Percentiles rank a stretch among this genome's conserved stretches.
These are phyloP conservation scores for Tympanopsis confertula DNA, from an alignment of 2,329 filamentous ascomycete genomes.

Conservation along the genomic window DNA sequence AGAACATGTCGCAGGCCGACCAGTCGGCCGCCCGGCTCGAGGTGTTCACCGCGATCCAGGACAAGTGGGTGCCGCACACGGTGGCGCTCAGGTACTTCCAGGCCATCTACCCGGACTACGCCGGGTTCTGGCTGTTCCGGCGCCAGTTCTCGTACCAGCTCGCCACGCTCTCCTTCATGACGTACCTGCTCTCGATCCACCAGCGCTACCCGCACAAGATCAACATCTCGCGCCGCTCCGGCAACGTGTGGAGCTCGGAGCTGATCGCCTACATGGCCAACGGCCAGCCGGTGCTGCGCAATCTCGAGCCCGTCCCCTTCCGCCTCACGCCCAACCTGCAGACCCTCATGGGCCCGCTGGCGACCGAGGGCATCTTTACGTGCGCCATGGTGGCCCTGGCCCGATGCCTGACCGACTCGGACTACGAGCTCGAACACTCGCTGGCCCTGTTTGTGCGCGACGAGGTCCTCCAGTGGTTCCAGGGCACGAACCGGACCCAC, in stretches of 20 bases:
- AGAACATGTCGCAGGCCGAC: constrained; percentile 40
- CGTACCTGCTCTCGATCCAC: constrained; percentile 94
- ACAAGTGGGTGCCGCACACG: constrained; percentile 78
- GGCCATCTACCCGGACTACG: constrained; percentile 72
- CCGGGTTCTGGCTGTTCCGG: constrained; percentile 97
- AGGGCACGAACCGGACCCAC: constrained; percentile 57
- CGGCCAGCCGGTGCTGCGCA: constrained; percentile 80
- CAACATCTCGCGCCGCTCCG: constrained; percentile 73
- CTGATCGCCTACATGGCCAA: constrained; percentile 81
- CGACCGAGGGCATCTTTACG: constrained; percentile 93
- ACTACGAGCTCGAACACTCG: constrained; percentile 77
- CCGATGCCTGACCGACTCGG: constrained; percentile 79
- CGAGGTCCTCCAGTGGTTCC: constrained; percentile 97
- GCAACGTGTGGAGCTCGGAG: constrained; percentile 93
- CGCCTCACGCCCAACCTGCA: constrained; percentile 92
- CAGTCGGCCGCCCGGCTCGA: constrained; percentile 67
- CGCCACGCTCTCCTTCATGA: constrained; percentile 92
- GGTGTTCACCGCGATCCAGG: constrained; percentile 87
- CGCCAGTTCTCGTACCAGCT: constrained; percentile 94
- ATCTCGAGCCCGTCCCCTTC: constrained; percentile 92
- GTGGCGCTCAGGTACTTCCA: constrained; percentile 85
- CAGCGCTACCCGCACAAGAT: constrained; percentile 93
- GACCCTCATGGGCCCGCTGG: constrained; percentile 87
- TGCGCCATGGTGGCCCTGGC: constrained; percentile 92
- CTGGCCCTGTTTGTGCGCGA: constrained; percentile 89